Percentiles rank a stretch among this genome's conserved stretches.
Evolutionary conservation across 148 eudicot species (phyloP).

Genomic region (Camellia japonica): DNA sequence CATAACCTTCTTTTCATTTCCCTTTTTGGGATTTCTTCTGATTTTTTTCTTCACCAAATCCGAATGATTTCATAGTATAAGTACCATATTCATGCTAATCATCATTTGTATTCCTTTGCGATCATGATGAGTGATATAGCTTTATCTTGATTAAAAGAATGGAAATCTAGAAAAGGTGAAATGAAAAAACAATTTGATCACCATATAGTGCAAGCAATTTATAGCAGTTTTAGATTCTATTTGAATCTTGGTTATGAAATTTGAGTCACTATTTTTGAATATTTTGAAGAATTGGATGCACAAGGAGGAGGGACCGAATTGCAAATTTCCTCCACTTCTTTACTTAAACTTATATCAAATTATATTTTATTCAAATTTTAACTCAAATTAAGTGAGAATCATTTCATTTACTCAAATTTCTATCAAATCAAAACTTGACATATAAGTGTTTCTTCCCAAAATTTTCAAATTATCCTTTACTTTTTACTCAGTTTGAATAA

Average conservation of each 20-base stretch:
- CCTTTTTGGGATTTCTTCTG: constrained; percentile 11
- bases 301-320: neutral
- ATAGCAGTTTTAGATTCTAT: constrained; percentile 3
- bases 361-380: no score
- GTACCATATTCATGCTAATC: constrained; percentile 10
- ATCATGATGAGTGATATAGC: neutral
- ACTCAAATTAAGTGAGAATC: no score
- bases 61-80: constrained; percentile 4
- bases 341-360: no score
- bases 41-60: constrained; percentile 4
- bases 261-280: neutral
- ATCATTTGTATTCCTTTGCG: neutral
- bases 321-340: no score
- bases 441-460: no score
- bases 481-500: no score
- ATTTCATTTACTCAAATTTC: no score
- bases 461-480: no score
- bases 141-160: neutral
- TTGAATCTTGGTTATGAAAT: neutral
- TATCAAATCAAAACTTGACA: no score
- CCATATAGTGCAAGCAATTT: neutral
- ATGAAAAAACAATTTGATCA: neutral
- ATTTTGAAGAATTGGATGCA: neutral
- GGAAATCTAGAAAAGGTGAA: constrained; percentile 2
- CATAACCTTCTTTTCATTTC: neutral